These are phyloP conservation scores for Phytopythium ostracodes DNA, from an alignment of 352 stramenopile genomes.

Conservation along the genomic window DNA sequence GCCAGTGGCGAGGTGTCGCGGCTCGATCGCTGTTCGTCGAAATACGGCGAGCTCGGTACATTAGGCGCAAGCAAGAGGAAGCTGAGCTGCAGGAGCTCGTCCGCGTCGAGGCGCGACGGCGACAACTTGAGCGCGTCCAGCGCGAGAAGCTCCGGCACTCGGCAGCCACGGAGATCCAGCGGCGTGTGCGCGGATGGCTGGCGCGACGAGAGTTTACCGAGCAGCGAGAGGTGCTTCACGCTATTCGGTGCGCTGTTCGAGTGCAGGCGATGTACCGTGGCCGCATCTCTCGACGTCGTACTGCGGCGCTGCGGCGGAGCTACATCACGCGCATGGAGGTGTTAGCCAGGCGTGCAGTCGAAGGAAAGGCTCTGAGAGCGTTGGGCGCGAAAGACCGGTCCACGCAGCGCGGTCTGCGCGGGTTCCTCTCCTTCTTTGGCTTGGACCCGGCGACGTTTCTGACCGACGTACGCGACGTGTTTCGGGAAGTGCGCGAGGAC, in stretches of 20 bases:
- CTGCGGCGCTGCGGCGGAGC: constrained; percentile 61
- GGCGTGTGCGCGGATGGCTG: constrained; percentile 57
- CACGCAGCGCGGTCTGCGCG: constrained; percentile 55
- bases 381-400: constrained; percentile 53
- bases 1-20: constrained; percentile 66
- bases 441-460: constrained; percentile 76
- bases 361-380: constrained; percentile 56
- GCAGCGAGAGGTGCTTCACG: constrained; percentile 46
- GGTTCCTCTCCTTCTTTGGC: constrained; percentile 72
- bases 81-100: constrained; percentile 66
- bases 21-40: constrained; percentile 59
- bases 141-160: constrained; percentile 37
- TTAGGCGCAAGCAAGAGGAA: constrained; percentile 65
- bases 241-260: constrained; percentile 42
- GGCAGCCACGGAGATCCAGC: constrained; percentile 66
- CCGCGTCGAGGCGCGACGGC: constrained; percentile 38
- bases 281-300: constrained; percentile 56
- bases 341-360: constrained; percentile 45
- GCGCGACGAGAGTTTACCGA: constrained; percentile 44
- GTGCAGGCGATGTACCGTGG: constrained; percentile 73
- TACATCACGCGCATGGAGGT: constrained; percentile 80
- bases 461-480: constrained; percentile 51
- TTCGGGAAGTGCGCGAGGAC: constrained; percentile 67
- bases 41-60: constrained; percentile 44
- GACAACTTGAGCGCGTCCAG: constrained; percentile 47